Evolutionary conservation across 225 moss, liverwort and hornwort genomes (phyloP).

Genomic region (Physcomitrellopsis africana): DNA sequence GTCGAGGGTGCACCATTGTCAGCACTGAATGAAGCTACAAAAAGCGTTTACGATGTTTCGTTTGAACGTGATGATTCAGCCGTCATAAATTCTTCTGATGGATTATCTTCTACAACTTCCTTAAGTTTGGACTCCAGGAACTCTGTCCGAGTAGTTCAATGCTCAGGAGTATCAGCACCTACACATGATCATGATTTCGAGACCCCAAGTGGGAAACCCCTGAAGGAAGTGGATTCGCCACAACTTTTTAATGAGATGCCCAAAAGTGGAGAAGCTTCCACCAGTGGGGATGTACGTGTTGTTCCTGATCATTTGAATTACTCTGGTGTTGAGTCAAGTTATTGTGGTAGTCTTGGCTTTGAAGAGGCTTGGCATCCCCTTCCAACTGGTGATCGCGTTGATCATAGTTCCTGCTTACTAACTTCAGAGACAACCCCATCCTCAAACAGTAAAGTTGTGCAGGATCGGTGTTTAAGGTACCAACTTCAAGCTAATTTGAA

Average conservation of each 20-base stretch:
- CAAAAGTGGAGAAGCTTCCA: conserved; percentile 42
- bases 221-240: conserved; percentile 33
- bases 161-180: conserved; percentile 32
- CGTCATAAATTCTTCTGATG: conserved; percentile 29
- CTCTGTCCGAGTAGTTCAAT: conserved; percentile 29
- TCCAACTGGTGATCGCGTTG: conserved; percentile 41
- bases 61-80: conserved; percentile 42
- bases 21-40: conserved; percentile 32
- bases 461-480: conserved; percentile 52
- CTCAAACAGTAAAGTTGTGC: conserved; percentile 39
- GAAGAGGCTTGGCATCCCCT: conserved; percentile 40
- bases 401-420: conserved; percentile 35
- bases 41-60: conserved; percentile 35
- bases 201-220: conserved; percentile 25
- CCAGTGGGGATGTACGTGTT: conserved; percentile 37
- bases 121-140: conserved; percentile 39
- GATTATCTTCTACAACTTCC: conserved; percentile 22
- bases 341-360: conserved; percentile 32
- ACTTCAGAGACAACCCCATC: conserved; percentile 35
- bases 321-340: conserved; percentile 28
- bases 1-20: conserved; percentile 23
- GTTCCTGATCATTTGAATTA: conserved; percentile 33
- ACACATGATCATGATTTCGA: conserved; percentile 41
- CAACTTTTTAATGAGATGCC: conserved; percentile 39
- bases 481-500: conserved; percentile 11